These are phyloP conservation scores for Poa annua DNA, from an alignment of 176 grass and related monocot species.

Conservation along the genomic window DNA sequence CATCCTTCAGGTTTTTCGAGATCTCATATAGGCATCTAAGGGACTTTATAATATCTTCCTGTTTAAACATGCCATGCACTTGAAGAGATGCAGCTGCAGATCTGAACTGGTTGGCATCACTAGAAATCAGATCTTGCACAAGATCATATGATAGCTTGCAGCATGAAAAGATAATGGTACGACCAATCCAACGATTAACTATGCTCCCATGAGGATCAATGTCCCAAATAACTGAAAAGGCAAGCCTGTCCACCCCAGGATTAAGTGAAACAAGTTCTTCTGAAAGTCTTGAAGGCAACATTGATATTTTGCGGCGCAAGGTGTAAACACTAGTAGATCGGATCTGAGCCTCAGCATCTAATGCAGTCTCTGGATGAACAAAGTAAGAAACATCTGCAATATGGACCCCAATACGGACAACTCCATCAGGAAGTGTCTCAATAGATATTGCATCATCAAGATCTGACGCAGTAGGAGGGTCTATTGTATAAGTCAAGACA, in stretches of 20 bases:
- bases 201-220: constrained; percentile 79
- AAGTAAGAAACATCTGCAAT: constrained; percentile 96
- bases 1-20: constrained; percentile 78
- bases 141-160: constrained; percentile 90
- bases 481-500: constrained; percentile 80
- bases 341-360: constrained; percentile 83
- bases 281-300: constrained; percentile 82
- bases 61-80: constrained; percentile 69
- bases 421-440: constrained; percentile 62
- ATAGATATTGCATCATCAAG: constrained; percentile 97
- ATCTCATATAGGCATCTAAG: constrained; percentile 68
- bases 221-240: constrained; percentile 95
- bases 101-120: constrained; percentile 42
- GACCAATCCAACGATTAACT: constrained; percentile 84
- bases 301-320: constrained; percentile 66
- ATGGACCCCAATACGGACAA: constrained; percentile 84
- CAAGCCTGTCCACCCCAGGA: constrained; percentile 82
- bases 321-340: constrained; percentile 93
- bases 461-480: constrained; percentile 75
- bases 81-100: constrained; percentile 54
- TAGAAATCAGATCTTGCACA: constrained; percentile 70
- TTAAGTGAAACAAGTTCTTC: constrained; percentile 73
- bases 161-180: constrained; percentile 77
- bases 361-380: constrained; percentile 72
- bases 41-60: constrained; percentile 68